Evolutionary conservation across 208 protist genomes (phyloP).

Genomic region (Acanthamoeba castellanii): DNA sequence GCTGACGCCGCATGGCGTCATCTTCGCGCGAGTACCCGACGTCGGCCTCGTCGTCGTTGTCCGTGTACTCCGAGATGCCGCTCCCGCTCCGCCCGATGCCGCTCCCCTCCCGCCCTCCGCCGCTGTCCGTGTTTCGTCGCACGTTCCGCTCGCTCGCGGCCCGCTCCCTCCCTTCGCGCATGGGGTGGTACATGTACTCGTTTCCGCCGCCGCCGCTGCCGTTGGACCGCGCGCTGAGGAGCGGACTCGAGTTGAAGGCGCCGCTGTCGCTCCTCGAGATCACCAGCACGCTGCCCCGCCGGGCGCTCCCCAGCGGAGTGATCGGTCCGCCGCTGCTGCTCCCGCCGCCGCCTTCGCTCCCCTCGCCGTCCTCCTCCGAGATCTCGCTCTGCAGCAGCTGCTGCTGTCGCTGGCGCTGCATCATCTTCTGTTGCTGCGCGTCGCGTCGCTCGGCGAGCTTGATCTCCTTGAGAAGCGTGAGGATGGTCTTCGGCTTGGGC

Average conservation of each 20-base stretch:
- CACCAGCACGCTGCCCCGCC: background rate
- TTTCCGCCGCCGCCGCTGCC: background rate
- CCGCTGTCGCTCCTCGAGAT: background rate
- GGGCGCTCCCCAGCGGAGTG: background rate
- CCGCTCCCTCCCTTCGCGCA: background rate
- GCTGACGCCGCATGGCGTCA: background rate
- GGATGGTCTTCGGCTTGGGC: constrained; percentile 32
- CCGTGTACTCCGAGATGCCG: background rate
- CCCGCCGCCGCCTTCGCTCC: background rate
- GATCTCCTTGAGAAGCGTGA: constrained; percentile 53
- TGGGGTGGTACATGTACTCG: background rate
- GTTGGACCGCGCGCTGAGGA: background rate
- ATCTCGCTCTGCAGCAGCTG: background rate
- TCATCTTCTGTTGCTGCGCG: background rate
- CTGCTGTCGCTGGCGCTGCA: background rate
- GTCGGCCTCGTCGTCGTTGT: background rate
- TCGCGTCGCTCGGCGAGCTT: constrained; percentile 21
- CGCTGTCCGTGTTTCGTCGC: background rate
- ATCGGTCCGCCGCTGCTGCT: background rate
- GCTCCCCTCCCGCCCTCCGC: background rate
- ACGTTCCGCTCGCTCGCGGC: constrained; percentile 36
- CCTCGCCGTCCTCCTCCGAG: constrained; percentile 41
- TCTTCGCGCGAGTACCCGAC: background rate
- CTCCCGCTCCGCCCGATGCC: background rate
- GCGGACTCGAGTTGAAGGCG: background rate